A percentile compares a stretch with the other conserved stretches of the same genome.
Evolutionary conservation across 306 rosid species (phyloP).

Genomic region (Begonia masoniana): DNA sequence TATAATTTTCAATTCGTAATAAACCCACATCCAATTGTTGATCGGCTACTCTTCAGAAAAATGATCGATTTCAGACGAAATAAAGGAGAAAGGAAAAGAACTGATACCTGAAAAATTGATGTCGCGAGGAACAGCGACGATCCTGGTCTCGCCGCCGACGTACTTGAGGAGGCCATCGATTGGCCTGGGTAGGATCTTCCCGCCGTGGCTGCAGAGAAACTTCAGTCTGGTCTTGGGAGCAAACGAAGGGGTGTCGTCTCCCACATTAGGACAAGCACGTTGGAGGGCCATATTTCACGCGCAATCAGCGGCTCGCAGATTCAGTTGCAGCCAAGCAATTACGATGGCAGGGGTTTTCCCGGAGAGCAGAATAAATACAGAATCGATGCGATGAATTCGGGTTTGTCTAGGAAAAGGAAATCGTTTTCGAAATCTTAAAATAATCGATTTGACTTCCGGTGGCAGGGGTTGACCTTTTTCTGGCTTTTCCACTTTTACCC

Average conservation of each 20-base stretch:
- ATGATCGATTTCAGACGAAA: background rate
- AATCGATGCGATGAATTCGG: too few species aligned
- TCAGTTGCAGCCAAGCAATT: too few species aligned
- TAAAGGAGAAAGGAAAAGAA: background rate
- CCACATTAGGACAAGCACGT: slow-evolving; percentile 3
- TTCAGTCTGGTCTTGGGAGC: slow-evolving; percentile 48
- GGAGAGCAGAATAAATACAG: too few species aligned
- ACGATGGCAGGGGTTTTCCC: too few species aligned
- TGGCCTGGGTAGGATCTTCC: slow-evolving; percentile 66
- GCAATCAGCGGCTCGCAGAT: too few species aligned
- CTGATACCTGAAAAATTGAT: slow-evolving; percentile 38
- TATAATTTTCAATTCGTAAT: background rate
- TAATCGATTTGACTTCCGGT: too few species aligned
- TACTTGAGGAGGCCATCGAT: slow-evolving; percentile 61
- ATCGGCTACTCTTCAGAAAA: background rate
- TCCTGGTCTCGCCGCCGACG: slow-evolving; percentile 86
- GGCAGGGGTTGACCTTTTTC: too few species aligned
- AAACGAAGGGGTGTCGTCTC: slow-evolving; percentile 6
- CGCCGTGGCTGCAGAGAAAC: slow-evolving; percentile 78
- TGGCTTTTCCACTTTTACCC: too few species aligned
- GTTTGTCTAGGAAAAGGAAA: too few species aligned
- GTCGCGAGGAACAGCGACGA: slow-evolving; percentile 40
- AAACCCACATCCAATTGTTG: background rate
- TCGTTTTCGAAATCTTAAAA: too few species aligned
- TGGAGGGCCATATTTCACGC: too few species aligned